A percentile compares a stretch with the other conserved stretches of the same genome.
These are phyloP conservation scores for Tetrahymena borealis DNA, from an alignment of 73 alveolate genomes.

Conservation along the genomic window DNA sequence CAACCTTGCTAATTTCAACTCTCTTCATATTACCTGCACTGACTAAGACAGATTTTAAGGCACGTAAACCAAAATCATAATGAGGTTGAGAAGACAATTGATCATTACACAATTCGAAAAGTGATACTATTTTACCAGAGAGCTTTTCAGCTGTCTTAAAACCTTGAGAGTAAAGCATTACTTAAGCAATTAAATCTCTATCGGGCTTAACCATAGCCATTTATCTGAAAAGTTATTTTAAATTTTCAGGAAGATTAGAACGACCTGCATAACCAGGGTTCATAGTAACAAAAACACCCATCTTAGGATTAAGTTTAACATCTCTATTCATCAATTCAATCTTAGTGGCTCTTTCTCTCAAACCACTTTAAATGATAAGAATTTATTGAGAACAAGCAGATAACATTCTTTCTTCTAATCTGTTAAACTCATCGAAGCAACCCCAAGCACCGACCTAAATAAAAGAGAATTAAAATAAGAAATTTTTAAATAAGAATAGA, in stretches of 20 bases:
- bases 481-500: too few species aligned
- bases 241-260: slow-evolving; percentile 97
- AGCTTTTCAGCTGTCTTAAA: slow-evolving; percentile 98
- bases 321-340: slow-evolving; percentile 95
- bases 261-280: slow-evolving; percentile 99
- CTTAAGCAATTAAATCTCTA: slow-evolving; percentile 97
- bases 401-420: slow-evolving; percentile 97
- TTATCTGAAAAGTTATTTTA: slow-evolving; percentile 97
- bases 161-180: slow-evolving; percentile 97
- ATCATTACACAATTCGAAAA: slow-evolving; percentile 89
- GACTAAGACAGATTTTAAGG: slow-evolving; percentile 92
- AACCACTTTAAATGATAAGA: slow-evolving; percentile 95
- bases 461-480: not conserved
- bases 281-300: slow-evolving; percentile 99
- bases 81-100: slow-evolving; percentile 97
- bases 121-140: slow-evolving; percentile 83
- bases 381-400: slow-evolving; percentile 98
- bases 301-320: slow-evolving; percentile 90
- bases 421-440: slow-evolving; percentile 95
- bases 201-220: slow-evolving; percentile 99
- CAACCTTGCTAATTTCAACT: slow-evolving; percentile 79
- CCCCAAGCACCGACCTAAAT: slow-evolving; percentile 96
- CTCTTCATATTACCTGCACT: slow-evolving; percentile 96
- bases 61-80: slow-evolving; percentile 99
- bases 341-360: slow-evolving; percentile 82